Conservation (phyloP, 2,329 filamentous ascomycete genomes). For the Bipolaris bicolor region DNA sequence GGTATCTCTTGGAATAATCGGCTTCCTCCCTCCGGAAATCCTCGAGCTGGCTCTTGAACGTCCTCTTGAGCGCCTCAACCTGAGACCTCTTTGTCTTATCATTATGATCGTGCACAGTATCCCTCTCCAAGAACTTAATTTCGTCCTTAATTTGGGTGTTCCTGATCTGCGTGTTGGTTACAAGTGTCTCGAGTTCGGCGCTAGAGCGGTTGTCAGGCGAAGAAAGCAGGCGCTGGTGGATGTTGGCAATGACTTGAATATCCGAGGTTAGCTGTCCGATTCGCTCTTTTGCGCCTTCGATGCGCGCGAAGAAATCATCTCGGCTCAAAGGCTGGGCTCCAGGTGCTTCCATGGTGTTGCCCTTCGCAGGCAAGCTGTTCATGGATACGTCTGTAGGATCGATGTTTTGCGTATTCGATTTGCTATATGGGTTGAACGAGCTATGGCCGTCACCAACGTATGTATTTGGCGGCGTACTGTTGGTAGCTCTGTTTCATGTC, state of each 20-base stretch:
- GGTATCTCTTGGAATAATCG: slow-evolving; percentile 72
- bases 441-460: no score
- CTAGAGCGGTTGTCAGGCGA: slow-evolving; percentile 64
- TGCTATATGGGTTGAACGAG: slow-evolving; percentile 40
- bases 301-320: slow-evolving; percentile 71
- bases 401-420: slow-evolving; percentile 30
- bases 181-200: slow-evolving; percentile 67
- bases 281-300: slow-evolving; percentile 69
- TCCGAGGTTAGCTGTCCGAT: slow-evolving; percentile 70
- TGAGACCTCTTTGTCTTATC: slow-evolving; percentile 73
- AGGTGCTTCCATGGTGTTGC: slow-evolving; percentile 60
- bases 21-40: slow-evolving; percentile 74
- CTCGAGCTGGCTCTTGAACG: slow-evolving; percentile 74
- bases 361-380: slow-evolving; percentile 11
- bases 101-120: slow-evolving; percentile 68
- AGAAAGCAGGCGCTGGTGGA: slow-evolving; percentile 74
- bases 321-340: slow-evolving; percentile 60
- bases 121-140: slow-evolving; percentile 75
- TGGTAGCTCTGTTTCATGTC: slow-evolving; percentile 56
- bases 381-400: slow-evolving; percentile 24
- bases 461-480: no score
- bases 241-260: slow-evolving; percentile 69
- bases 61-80: slow-evolving; percentile 70
- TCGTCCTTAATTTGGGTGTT: slow-evolving; percentile 74
- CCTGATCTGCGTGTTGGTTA: slow-evolving; percentile 66